These are phyloP conservation scores for Naumovozyma baii DNA, from an alignment of 805 yeast species.

Conservation along the genomic window DNA sequence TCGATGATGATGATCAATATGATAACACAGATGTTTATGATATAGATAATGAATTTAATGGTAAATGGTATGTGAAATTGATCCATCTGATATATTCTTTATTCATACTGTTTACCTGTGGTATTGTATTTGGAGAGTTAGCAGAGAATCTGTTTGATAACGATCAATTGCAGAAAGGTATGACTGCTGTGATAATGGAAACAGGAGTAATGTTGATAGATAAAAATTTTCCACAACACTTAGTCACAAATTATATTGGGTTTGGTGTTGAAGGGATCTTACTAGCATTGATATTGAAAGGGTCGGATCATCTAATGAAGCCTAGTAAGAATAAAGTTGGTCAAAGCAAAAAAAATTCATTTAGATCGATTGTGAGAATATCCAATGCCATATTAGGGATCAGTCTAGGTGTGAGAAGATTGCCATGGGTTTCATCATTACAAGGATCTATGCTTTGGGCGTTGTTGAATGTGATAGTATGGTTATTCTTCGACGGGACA, in stretches of 20 bases:
- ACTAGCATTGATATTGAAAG: conserved; percentile 48
- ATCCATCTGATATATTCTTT: conserved; percentile 11
- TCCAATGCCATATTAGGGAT: conserved; percentile 55
- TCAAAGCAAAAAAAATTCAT: conserved; percentile 20
- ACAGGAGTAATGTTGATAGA: conserved; percentile 3
- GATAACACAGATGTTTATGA: conserved; percentile 1
- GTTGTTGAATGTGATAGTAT: conserved; percentile 50
- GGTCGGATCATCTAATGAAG: conserved; percentile 20
- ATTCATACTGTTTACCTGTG: conserved; percentile 33
- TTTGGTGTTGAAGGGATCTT: conserved; percentile 45
- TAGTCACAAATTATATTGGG: conserved; percentile 5
- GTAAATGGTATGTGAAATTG: conserved; percentile 4
- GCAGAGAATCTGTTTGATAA: conserved; percentile 44
- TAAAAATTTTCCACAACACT: background rate
- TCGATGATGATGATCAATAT: conserved; percentile 17
- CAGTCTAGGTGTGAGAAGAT: conserved; percentile 53
- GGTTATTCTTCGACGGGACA: conserved; percentile 58
- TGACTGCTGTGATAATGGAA: conserved; percentile 23
- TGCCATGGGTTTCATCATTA: conserved; percentile 54
- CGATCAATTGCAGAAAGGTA: conserved; percentile 42
- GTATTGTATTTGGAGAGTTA: conserved; percentile 43
- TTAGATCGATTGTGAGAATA: conserved; percentile 43
- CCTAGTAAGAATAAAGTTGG: background rate
- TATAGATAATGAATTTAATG: conserved; percentile 1
- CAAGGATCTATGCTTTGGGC: conserved; percentile 58